Evolutionary conservation across 169 alveolate genomes (phyloP).

Genomic region (Nephromyces sp.): DNA sequence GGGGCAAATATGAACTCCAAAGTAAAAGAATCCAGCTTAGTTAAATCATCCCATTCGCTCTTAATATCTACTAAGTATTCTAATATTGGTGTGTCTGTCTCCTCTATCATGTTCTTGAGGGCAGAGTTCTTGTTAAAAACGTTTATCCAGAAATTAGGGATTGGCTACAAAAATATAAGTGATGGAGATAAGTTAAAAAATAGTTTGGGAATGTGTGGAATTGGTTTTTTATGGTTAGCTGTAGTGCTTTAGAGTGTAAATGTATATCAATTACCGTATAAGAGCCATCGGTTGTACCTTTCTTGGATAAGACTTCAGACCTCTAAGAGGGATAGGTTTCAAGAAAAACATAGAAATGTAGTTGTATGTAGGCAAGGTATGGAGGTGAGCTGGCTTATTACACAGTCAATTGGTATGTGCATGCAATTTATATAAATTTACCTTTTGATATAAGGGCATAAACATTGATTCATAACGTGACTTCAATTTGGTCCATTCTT

Average conservation of each 20-base stretch:
- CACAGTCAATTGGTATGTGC: not conserved
- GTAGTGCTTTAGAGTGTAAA: not conserved
- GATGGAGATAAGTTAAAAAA: not conserved
- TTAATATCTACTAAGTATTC: slow-evolving; percentile 25
- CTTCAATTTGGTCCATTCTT: slow-evolving; percentile 1
- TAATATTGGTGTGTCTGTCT: slow-evolving; percentile 36
- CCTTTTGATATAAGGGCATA: slow-evolving; percentile 3
- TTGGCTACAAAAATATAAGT: slow-evolving; percentile 1
- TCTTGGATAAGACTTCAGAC: not conserved
- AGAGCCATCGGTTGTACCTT: not conserved
- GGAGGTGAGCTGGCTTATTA: not conserved
- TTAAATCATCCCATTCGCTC: slow-evolving; percentile 36
- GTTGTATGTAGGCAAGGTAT: not conserved
- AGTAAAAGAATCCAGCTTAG: slow-evolving; percentile 38
- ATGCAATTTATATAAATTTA: not conserved
- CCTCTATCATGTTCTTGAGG: slow-evolving; percentile 39
- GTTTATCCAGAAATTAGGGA: slow-evolving; percentile 42
- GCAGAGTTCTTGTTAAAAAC: slow-evolving; percentile 34
- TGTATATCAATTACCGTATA: not conserved
- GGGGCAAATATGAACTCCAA: slow-evolving; percentile 34
- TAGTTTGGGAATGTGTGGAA: not conserved
- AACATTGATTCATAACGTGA: slow-evolving; percentile 2
- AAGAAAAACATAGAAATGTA: not conserved
- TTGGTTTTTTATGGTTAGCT: not conserved
- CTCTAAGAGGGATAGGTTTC: too few species aligned